Conservation (phyloP, 2,329 filamentous ascomycete species). For the Pseudogymnoascus sp. region DNA sequence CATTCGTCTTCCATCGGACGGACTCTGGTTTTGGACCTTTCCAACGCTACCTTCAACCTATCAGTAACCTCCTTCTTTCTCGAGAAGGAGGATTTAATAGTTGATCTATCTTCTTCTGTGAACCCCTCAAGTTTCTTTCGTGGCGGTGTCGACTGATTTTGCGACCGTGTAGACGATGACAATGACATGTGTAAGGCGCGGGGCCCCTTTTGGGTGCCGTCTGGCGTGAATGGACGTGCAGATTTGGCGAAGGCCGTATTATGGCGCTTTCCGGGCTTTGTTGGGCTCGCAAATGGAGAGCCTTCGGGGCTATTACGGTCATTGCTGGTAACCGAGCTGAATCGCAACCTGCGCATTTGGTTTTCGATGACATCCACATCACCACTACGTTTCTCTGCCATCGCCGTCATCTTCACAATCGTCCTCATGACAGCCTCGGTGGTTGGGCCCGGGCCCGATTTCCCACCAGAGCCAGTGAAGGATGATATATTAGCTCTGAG, state of each 20-base stretch:
- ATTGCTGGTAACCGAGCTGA: constrained; percentile 29
- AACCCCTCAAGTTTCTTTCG: constrained; percentile 57
- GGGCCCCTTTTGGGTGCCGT: constrained; percentile 20
- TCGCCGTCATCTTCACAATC: constrained; percentile 82
- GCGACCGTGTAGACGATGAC: constrained; percentile 21
- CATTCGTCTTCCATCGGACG: constrained; percentile 23
- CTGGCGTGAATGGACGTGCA: constrained; percentile 24
- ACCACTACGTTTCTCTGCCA: constrained; percentile 84
- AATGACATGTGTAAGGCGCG: constrained; percentile 23
- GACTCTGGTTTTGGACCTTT: constrained; percentile 24
- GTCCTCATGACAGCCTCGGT: constrained; percentile 89
- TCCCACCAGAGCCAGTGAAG: constrained; percentile 38
- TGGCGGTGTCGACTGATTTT: constrained; percentile 30
- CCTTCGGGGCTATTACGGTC: constrained; percentile 29
- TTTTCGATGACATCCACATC: constrained; percentile 86
- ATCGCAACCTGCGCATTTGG: constrained; percentile 67
- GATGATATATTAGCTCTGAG: constrained; percentile 71
- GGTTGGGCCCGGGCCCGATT: constrained; percentile 50
- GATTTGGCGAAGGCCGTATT: constrained; percentile 21
- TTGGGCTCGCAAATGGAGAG: constrained; percentile 32
- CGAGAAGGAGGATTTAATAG: constrained; percentile 46
- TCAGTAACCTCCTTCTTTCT: constrained; percentile 44
- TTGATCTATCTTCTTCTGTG: constrained; percentile 49
- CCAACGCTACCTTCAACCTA: constrained; percentile 35
- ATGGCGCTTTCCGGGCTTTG: constrained; percentile 18